Base-by-base conservation (phyloP, 2,329 filamentous ascomycete genomes). In the Phyllosticta citribraziliensis region DNA sequence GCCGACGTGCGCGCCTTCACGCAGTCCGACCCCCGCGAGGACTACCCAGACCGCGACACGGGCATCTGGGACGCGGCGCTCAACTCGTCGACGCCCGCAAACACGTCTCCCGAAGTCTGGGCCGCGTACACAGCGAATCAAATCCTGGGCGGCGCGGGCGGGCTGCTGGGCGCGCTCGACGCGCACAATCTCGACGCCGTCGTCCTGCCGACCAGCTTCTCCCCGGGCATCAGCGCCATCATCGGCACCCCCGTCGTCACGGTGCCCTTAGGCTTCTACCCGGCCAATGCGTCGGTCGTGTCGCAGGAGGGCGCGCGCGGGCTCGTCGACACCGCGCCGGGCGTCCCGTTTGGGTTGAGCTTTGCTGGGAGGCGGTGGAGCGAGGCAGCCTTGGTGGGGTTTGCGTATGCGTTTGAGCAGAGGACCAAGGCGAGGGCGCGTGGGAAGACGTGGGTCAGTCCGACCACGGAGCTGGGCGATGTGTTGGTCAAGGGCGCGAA, bases 321-420 rank as follows among this genome's bases (percentile, higher is more conserved):
- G 0, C 71, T 88, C 8, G 79, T 84, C 9, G 71, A 73, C 0
- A 75, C 72, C 0, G 84, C 75, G 0, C 84, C 85, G 0, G 81
- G 82, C 19, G 70, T 84, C 1, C 78, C 78, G 2, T 86, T 88
- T 67, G 87, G 87, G 0, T 72, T 89, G 11, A 78, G 78, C 8
- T 88, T 89, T 66, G 73, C 88, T 54, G 87, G 85, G 0, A 71
- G 72, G 2, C 78, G 78, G 56, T 89, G 82, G 75, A 81, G 78
- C 40, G 87, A 89, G 70, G 81, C 80, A 66, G 77, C 72, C 30
- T 67, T 90, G 65, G 82, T 89, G 62, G 82, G 82, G 0, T 80
- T 85, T 68, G 87, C 85, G 6, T 88, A 86, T 75, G 85, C 84
- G 3, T 88, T 84, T 71, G 87, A 90, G 75, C 83, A 87, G 74